Evolutionary conservation across 1,284 basidiomycete genomes (phyloP), one percentile per base, ranked within the genome.

Genomic region (Bondarzewia mesenterica): DNA sequence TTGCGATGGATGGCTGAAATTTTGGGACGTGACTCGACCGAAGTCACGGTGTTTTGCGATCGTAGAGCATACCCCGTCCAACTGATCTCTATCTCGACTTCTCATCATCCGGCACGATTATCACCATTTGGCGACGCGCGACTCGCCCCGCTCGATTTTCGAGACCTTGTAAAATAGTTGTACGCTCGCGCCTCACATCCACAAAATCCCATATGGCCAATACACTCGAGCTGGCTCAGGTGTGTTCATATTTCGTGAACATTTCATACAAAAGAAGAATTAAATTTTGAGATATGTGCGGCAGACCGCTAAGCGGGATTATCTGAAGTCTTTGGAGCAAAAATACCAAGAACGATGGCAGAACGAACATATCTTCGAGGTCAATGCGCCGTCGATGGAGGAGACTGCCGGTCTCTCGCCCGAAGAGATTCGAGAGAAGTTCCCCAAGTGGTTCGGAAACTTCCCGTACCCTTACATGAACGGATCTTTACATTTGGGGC

Each of bases 381-480:
- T 88, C 61, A 75, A 89, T 59, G 85, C 93, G 32, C 93, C 95
- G 2, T 70, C 82, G 38, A 67, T 71, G 7, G 78, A 82, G 48
- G 81, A 88, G 53, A 72, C 80, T 39, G 70, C 73, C 51, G 78
- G 78, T 48, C 76, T 88, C 35, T 80, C 85, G 20, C 68, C 70
- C 25, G 73, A 73, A n/a, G 67, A 88, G 59, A 68, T 89, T 59
- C 73, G 72, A 47, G 70, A 83, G 57, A 84, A 86, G 70, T 82
- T 82, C 64, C 94, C 93, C 29, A 99, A 97, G 71, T 98, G 93
- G 92, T 90, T 98, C 61, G 94, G 93, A 49, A 97, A 85, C 66
- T 94, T 89, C 66, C 93, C 95, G 23, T 95, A 77, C 70, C 89
- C 93, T 2, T 99, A 99, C 77, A 98, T 98, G 93, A 99, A 99